Evolutionary conservation across 805 yeast genomes (phyloP), one percentile per base, ranked within the genome.

Genomic region (Sugiyamaella americana): DNA sequence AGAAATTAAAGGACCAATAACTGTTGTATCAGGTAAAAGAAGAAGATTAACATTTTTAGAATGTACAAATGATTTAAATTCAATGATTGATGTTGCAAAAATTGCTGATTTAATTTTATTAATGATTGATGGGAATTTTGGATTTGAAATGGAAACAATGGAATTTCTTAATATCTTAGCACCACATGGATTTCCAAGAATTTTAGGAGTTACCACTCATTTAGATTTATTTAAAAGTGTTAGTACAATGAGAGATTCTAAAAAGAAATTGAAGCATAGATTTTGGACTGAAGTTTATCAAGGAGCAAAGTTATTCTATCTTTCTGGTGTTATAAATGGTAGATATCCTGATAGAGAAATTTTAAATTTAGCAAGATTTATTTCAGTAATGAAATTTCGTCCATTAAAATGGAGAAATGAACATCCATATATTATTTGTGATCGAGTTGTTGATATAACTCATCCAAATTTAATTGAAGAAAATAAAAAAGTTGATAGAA

Each of bases 361-460:
- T 51, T 71, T 93, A 51, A 93, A 93, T 61, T 73, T 93, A 58
- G 83, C 95, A 2, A 74, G 99, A 55, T 93, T 94, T 63, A 85
- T 93, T 46, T 82, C 94, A 4, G 97, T 91, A 40, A 91, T 94
- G 98, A 93, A 94, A 65, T 94, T 94, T 67, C 78, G 98, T 61
- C 99, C 99, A n/a, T 72, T 94, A 57, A 93, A 93, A 65, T 93
- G 99, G 99, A 80, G 98, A 70, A 93, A 91, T 63, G 98, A 93
- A 70, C 99, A 93, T 70, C 95, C 98, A 3, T 93, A 93, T 62
- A 64, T 93, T 57, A 70, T 93, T 50, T 88, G 91, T 13, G 99
- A 93, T 63, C 77, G 98, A 63, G 73, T 91, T 38, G 86, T 93
- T 6, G 99, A 93, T 66, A 71, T 94, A 52, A 94, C 99, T 2